These are phyloP conservation scores for Cyclotella baltica DNA, from an alignment of 108 stramenopile species.

Conservation along the genomic window DNA sequence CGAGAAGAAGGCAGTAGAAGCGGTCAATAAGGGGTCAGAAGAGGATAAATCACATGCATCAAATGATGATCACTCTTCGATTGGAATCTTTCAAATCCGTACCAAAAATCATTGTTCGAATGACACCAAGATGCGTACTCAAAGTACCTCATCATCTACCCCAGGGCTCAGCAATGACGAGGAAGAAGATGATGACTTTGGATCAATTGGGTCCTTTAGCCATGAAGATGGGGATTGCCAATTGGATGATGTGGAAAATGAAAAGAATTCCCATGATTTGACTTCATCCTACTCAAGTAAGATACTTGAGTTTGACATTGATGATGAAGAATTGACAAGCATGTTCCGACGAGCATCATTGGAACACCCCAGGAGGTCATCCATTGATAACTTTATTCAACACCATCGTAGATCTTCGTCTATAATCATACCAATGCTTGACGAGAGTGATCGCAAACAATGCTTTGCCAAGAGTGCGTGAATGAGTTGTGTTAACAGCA, in stretches of 20 bases:
- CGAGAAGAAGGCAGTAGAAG: neutral
- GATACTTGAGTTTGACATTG: neutral
- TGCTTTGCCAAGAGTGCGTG: slow-evolving; percentile 25
- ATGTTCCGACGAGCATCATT: slow-evolving; percentile 40
- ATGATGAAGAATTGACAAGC: slow-evolving; percentile 16
- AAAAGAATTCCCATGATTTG: neutral
- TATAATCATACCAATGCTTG: neutral
- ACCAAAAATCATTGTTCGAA: neutral
- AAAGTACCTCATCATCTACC: neutral
- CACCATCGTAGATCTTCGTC: neutral
- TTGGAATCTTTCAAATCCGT: neutral
- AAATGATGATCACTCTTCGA: neutral
- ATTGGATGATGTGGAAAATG: neutral
- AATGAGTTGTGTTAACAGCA: too few species aligned
- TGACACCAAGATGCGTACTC: neutral
- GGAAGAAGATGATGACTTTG: slow-evolving; percentile 1
- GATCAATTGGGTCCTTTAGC: neutral
- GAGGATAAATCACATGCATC: neutral
- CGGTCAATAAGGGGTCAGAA: neutral
- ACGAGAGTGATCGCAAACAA: slow-evolving; percentile 11
- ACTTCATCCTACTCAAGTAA: slow-evolving; percentile 1
- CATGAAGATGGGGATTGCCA: neutral
- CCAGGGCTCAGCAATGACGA: neutral
- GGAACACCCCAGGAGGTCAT: slow-evolving; percentile 15
- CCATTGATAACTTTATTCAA: neutral